Percentiles rank a stretch among this genome's conserved stretches.
Evolutionary conservation across 2,329 filamentous ascomycete species (phyloP).

Genomic region (Xylaria digitata): DNA sequence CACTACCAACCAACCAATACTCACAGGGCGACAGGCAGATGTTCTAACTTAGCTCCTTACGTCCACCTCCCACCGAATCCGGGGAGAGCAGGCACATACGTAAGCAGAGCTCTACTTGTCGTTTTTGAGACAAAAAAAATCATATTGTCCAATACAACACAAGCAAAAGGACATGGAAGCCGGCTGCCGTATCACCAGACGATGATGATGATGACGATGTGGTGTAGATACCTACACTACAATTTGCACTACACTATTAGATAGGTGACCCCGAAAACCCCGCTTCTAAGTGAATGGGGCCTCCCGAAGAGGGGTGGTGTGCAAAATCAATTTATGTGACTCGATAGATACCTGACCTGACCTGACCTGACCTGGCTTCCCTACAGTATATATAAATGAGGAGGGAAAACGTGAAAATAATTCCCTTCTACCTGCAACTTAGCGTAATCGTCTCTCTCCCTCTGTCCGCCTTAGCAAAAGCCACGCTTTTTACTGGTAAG

Average conservation of each 20-base stretch:
- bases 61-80: conserved; percentile 13
- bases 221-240: not conserved
- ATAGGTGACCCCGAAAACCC: conserved; percentile 20
- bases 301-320: not conserved
- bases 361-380: no score
- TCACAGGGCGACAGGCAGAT: conserved; percentile 6
- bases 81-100: conserved; percentile 1
- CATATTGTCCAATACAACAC: conserved; percentile 15
- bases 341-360: no score
- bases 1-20: conserved; percentile 7
- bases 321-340: not conserved
- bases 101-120: not conserved
- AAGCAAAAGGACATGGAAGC: conserved; percentile 1
- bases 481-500: conserved; percentile 21
- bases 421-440: not conserved
- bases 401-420: conserved; percentile 18
- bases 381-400: conserved; percentile 35
- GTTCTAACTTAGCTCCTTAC: not conserved
- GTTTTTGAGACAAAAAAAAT: not conserved
- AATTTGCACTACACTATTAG: not conserved
- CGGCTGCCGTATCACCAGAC: conserved; percentile 31
- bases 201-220: not conserved
- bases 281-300: conserved; percentile 24
- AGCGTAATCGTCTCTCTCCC: not conserved
- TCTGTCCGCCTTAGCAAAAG: not conserved